Conservation (phyloP, 805 yeast genomes). For the Schwanniomyces sp. region DNA sequence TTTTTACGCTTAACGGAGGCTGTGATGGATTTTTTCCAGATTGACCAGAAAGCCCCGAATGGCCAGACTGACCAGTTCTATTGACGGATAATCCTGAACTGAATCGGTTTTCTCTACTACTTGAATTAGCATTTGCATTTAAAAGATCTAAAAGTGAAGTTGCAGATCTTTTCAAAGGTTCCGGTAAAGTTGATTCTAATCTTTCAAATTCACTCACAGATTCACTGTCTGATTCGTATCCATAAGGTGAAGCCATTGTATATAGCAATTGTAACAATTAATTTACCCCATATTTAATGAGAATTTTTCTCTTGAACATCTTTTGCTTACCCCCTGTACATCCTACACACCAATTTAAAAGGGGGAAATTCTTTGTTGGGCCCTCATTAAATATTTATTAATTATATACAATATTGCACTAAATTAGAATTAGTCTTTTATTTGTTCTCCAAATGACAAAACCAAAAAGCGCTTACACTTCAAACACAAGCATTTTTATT, state of each 20-base stretch:
- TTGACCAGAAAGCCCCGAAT: constrained; percentile 16
- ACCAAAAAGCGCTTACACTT: too few species aligned
- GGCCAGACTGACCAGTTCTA: constrained; percentile 5
- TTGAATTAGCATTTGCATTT: constrained; percentile 5
- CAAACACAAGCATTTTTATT: too few species aligned
- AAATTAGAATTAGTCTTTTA: too few species aligned
- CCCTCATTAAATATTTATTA: not conserved
- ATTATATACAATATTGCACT: too few species aligned
- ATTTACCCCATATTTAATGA: not conserved
- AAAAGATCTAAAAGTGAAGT: constrained; percentile 37
- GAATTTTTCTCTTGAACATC: not conserved
- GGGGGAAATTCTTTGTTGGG: not conserved
- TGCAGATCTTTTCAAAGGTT: constrained; percentile 36
- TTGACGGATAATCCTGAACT: constrained; percentile 9
- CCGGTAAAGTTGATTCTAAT: constrained; percentile 43
- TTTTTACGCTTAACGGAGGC: constrained; percentile 13
- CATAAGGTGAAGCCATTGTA: not conserved
- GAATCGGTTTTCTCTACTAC: constrained; percentile 13
- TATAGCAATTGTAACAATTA: not conserved
- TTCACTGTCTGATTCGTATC: constrained; percentile 23
- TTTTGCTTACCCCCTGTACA: not conserved
- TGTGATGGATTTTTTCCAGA: constrained; percentile 18
- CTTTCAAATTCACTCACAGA: constrained; percentile 37
- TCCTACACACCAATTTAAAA: not conserved
- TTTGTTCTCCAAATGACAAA: too few species aligned